These are phyloP conservation scores for Myxozyma neotropica DNA, from an alignment of 805 yeast genomes.

Conservation along the genomic window DNA sequence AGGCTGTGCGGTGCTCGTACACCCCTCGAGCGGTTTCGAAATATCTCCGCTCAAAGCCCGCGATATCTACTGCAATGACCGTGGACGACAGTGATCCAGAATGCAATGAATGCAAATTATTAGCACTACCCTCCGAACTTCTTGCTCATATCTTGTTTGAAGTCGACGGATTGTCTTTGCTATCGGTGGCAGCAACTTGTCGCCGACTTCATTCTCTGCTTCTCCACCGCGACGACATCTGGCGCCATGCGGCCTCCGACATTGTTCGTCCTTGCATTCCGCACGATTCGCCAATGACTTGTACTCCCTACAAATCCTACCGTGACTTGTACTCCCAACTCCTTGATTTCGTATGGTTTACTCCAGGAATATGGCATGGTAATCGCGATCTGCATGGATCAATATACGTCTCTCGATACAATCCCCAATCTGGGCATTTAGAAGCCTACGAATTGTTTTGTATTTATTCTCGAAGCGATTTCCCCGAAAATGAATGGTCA, in stretches of 20 bases:
- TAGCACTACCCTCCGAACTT: neutral
- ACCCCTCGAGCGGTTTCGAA: neutral
- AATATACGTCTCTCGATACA: slow-evolving; percentile 34
- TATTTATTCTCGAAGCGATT: slow-evolving; percentile 8
- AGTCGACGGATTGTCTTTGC: slow-evolving; percentile 29
- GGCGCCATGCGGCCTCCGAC: slow-evolving; percentile 30
- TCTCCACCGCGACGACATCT: slow-evolving; percentile 24
- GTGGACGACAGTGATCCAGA: neutral
- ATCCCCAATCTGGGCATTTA: slow-evolving; percentile 28
- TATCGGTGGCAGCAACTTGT: slow-evolving; percentile 30
- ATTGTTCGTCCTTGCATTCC: slow-evolving; percentile 23
- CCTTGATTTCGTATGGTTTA: slow-evolving; percentile 36
- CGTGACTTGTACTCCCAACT: slow-evolving; percentile 26
- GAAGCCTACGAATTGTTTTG: slow-evolving; percentile 32
- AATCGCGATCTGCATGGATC: slow-evolving; percentile 37
- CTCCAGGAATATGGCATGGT: slow-evolving; percentile 39
- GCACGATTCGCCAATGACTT: slow-evolving; percentile 1
- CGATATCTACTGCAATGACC: neutral
- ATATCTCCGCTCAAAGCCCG: neutral
- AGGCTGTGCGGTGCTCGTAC: neutral
- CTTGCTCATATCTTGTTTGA: slow-evolving; percentile 16
- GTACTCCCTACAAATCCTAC: slow-evolving; percentile 32
- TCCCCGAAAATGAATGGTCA: slow-evolving; percentile 18
- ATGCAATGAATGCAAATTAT: no score
- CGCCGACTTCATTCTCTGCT: slow-evolving; percentile 19